Evolutionary conservation across 1,284 basidiomycete species (phyloP), one percentile per base, ranked within the genome.

Genomic region (Spongispora temasekensis): DNA sequence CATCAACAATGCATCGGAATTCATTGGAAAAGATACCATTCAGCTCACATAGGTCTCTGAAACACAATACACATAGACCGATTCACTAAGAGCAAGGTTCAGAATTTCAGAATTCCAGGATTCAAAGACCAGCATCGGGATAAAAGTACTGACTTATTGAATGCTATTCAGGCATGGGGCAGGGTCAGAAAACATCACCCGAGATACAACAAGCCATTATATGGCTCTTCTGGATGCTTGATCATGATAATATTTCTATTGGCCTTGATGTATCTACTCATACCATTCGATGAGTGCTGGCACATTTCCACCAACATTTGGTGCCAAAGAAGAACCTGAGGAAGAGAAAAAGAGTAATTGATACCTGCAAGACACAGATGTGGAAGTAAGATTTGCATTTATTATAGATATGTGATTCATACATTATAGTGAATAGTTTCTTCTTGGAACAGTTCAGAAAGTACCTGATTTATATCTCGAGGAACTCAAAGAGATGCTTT

Each of bases 201-300:
- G 55, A 56, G 31, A 56, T 56, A 6, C 42, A 56, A 35, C 42
- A 44, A 13, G 55, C 55, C 19, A 50, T 34, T 50, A 44, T 56
- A 15, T 31, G 32, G 23, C 55, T 56, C 30, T 56, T 21, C 7
- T 9, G 31, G 6, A 35, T 56, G n/a, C 30, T 56, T 3, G 12
- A 32, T 27, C 27, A 48, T 27, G 21, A 56, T 13, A 28, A 48
- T 10, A 37, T 56, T 28, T 30, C 21, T 13, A 21, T 51, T 12
- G 44, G 31, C 7, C 46, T 56, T 19, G n/a, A 50, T 23, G 12
- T 56, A 37, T 56, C 55, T 13, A 50, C 25, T 4, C 17, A 25
- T 32, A 50, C 55, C 23, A 44, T 56, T 19, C 23, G 34, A 56
- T 3, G 46, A 17, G 55, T 57, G 10, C 46, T 44, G 12, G 23